Base-by-base conservation (phyloP, 345 rosid genomes). In the Linum usitatissimum region DNA sequence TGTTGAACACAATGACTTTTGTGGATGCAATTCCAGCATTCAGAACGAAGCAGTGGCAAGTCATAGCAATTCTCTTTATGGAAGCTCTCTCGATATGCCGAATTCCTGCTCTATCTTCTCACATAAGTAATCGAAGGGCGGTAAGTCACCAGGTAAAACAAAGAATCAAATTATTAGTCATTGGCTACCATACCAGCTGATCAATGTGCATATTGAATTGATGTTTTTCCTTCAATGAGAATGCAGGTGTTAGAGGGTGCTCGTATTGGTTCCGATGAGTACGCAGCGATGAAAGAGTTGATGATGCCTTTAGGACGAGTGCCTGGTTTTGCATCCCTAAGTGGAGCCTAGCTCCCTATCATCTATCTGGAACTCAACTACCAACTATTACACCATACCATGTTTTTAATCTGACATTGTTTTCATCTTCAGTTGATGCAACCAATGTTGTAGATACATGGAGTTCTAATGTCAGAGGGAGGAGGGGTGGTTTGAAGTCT, bases 1-100 rank as follows among this genome's bases (percentile, higher is more conserved):
- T 93, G 74, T 76, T 90, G 84, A 88, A 83, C 36, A 90, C 97
- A 18, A 87, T 90, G 95, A 76, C 96, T 42, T 87, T 93, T 63
- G 31, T 72, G 17, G 88, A 89, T 67, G 79, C 96, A 1, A 75
- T 88, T 68, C 96, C 94, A 0, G 75, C 91, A 14, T 78, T 87
- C 67, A 75, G 78, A 74, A 34, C 65, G 42, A 85, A 83, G 61
- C 94, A 87, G 65, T 93, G 97, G 99, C 83, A 79, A 77, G 87
- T 87, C 66, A 69, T 90, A 57, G 80, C 81, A 20, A 77, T 86
- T 72, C 86, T 93, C 57, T 83, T 86, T 57, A 20, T 93, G 23
- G 96, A 93, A 14, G 90, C 90, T 5, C 86, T 93, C 62, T 90
- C 96, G 3, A 80, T 93, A 10, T 73, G 75, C 56, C 83, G 83